Base-by-base conservation (phyloP, 2,329 filamentous ascomycete genomes). In the Periconia sp. region DNA sequence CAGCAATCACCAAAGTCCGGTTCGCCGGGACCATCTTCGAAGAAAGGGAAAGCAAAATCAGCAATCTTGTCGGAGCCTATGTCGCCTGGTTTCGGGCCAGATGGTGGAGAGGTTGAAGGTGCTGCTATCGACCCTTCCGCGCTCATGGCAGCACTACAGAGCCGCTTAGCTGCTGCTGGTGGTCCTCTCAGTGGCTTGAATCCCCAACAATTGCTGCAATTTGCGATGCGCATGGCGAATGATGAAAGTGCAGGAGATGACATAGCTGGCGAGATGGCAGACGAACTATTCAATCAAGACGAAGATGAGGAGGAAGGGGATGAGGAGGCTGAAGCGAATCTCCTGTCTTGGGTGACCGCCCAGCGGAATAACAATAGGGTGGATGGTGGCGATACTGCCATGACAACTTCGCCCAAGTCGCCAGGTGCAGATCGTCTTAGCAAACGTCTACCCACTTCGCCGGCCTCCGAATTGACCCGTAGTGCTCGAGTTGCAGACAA, bases 141-240 rank as follows among this genome's bases (percentile, higher is more conserved):
- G 26, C 49, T 77, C 21, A 68, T 70, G 55, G 60, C 60, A 23
- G 63, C 59, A 4, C 46, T 72, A 10, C 65, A 67, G 32, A 57
- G 54, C 13, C 63, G 62, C 33, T 60, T 72, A 3, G 63, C 63
- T 29, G 57, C 56, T 19, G 57, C 64, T 9, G 67, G 66, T 17
- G 67, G 65, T 5, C 65, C 63, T 1, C 50, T 69, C n/a, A 62
- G 51, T 22, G 72, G 69, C 12, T 65, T 72, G 54, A 73, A 76
- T 45, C 68, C 73, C 25, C 56, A 63, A 11, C 66, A 70, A 10
- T 64, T 78, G 34, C 66, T 77, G 38, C 54, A 73, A 33, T 73
- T 70, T 12, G 69, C 74, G 4, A 62, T 69, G 52, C 69, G 74
- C 36, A 75, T 78, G 73, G 60, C 76, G 9, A 66, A 64, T 4